phyloP scores from a whole-genome alignment of 2,329 filamentous ascomycete genomes.

The Penicillium sp. region DNA sequence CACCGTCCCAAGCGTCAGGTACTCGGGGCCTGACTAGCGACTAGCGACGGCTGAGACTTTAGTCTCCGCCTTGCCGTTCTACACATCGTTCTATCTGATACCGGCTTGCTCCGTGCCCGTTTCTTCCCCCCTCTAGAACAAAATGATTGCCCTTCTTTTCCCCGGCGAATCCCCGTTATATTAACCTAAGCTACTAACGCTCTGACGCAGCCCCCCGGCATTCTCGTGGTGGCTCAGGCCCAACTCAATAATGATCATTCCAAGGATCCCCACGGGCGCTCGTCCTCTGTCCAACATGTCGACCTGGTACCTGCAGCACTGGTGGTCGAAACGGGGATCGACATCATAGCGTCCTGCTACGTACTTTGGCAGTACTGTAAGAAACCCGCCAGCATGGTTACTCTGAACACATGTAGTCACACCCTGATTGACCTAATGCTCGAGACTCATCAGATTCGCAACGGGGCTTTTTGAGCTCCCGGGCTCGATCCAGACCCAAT shows the following conservation, averaged over 20 bases:
- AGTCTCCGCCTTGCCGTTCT: slow-evolving; percentile 16
- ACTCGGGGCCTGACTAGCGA: slow-evolving; percentile 13
- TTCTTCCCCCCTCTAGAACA: neutral
- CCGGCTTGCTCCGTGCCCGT: slow-evolving; percentile 15
- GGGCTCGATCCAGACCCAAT: neutral
- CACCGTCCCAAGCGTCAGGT: slow-evolving; percentile 15
- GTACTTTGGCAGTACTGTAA: slow-evolving; percentile 11
- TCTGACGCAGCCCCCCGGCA: slow-evolving; percentile 7
- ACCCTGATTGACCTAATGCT: neutral
- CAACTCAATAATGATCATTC: neutral
- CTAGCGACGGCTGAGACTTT: slow-evolving; percentile 14
- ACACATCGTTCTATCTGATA: slow-evolving; percentile 16
- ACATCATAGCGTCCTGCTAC: slow-evolving; percentile 11
- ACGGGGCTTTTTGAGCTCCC: neutral
- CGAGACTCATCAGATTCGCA: slow-evolving; percentile 11
- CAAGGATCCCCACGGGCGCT: neutral
- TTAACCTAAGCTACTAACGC: neutral
- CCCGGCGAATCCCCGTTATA: neutral
- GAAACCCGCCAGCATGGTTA: neutral
- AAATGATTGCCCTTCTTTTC: no score
- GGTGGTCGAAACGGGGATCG: slow-evolving; percentile 11
- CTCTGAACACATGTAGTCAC: neutral
- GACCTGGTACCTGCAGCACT: slow-evolving; percentile 17
- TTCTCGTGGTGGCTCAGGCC: neutral
- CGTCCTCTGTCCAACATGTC: neutral